Conservation (phyloP, 768 basidiomycete species). For the Suillus subaureus region DNA sequence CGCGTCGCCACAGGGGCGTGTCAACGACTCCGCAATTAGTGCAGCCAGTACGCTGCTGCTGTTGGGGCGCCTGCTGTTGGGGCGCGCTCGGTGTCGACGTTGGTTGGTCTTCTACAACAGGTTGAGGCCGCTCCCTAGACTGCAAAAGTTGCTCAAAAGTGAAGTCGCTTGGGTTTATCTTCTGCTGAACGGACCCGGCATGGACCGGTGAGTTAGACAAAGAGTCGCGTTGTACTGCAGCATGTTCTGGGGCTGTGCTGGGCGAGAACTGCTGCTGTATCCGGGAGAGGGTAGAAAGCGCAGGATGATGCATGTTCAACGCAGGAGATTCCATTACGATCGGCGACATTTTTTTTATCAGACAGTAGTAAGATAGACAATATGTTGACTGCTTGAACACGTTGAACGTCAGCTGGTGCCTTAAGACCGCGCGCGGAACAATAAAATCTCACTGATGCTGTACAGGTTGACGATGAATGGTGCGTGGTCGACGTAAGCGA, state of each 20-base stretch:
- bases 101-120: slow-evolving; percentile 20
- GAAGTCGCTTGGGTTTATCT: slow-evolving; percentile 30
- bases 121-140: slow-evolving; percentile 31
- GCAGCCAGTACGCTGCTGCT: slow-evolving; percentile 51
- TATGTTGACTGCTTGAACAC: slow-evolving; percentile 10
- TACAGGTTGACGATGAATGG: background rate
- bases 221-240: slow-evolving; percentile 9
- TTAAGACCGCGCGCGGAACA: background rate
- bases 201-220: slow-evolving; percentile 22
- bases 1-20: slow-evolving; percentile 86
- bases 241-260: slow-evolving; percentile 26
- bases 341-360: slow-evolving; percentile 49
- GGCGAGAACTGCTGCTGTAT: slow-evolving; percentile 50
- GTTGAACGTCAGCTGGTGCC: background rate
- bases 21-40: slow-evolving; percentile 76
- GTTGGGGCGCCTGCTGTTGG: slow-evolving; percentile 32
- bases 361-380: slow-evolving; percentile 35
- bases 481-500: slow-evolving; percentile 9
- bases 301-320: slow-evolving; percentile 50
- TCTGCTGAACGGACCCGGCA: slow-evolving; percentile 30
- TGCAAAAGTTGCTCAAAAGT: slow-evolving; percentile 33
- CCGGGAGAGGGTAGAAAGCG: slow-evolving; percentile 46
- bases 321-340: slow-evolving; percentile 59
- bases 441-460: slow-evolving; percentile 1
- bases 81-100: slow-evolving; percentile 20